Base-by-base conservation (phyloP, 139 green algal species). In the Diplosphaera chodatii region DNA sequence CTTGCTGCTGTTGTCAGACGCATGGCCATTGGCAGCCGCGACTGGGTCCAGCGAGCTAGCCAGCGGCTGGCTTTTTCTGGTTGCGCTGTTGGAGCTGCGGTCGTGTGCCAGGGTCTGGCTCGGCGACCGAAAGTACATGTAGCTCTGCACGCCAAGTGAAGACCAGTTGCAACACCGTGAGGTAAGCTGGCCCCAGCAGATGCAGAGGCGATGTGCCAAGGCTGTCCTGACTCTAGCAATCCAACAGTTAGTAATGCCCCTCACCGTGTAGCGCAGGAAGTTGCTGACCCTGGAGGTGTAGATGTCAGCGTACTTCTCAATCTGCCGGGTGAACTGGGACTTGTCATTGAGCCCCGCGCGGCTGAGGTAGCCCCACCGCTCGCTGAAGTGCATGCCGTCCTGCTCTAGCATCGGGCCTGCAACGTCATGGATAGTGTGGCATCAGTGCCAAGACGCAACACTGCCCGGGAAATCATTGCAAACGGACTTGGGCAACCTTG, bases 301-400 rank as follows among this genome's bases (percentile, higher is more conserved):
- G 72, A 97, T 88, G 83, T 97, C 90, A 8, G 92, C 86, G 72
- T 87, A 93, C 86, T 98, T 98, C 67, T 98, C 94, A 63, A 98
- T 97, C 83, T 98, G 94, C 1, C 90, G 75, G 63, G 85, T 89
- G 23, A 98, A 87, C 75, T 97, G 91, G 27, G 73, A 88, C 81
- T 97, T 97, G 85, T 98, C 93, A 73, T 98, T 96, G n/a, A 98
- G 82, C 56, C 93, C 93, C 15, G 94, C 85, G 1, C 90, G 82
- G 1, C 82, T 91, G 25, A 98, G 87, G 82, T 96, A 98, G 41
- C 93, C 93, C 93, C 93, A 98, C 40, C 87, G 74, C n/a, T 77
- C 37, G 77, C 92, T 98, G 86, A 98, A 98, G 59, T 88, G 40
- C 23, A 68, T 25, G 3, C 93, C 93, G 63, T 98, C 93, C 33